Base-by-base conservation (phyloP, 495 filamentous ascomycete genomes). In the Xylaria scruposa region DNA sequence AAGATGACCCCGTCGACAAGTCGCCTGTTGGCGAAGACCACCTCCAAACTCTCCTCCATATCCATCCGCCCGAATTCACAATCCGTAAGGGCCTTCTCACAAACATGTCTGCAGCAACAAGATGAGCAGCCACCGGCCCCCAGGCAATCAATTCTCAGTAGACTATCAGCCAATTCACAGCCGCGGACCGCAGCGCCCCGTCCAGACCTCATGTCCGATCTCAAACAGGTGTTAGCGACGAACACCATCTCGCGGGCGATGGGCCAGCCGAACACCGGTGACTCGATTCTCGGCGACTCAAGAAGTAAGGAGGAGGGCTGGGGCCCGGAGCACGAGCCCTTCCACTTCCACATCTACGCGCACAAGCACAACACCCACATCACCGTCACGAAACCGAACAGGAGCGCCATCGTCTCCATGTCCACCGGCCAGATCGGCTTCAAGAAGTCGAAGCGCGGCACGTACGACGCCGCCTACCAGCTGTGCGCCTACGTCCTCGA, bases 401-500 rank as follows among this genome's bases (percentile, higher is more conserved):
- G 93, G 15, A 86, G 91, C 70, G 85, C 92, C 3, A 81, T 97
- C 36, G 81, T 99, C 74, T 92, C 91, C 10, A 79, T 95, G 71
- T 91, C 90, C 36, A 85, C 90, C 51, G 96, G 96, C 17, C 92
- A 97, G 65, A 85, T 99, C 40, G 94, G 94, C 2, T 97, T 98
- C 84, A 88, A 87, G 74, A 96, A 98, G 82, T 83, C 88, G 1
- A 85, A 86, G 26, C 89, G 96, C 61, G 90, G 91, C 33, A 89
- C 87, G 47, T 98, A 94, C 82, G 96, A 99, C 81, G 90, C 96
- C n/a, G 97, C 92, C 7, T 98, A 94, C 79, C 97, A 98, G 82
- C 83, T 99, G 24, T 88, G 91, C 0, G 87, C 90, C 24, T 93
- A 92, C 74, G 88, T 95, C 12, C 86, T 98, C 74, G 88, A 86